A percentile compares a stretch with the other conserved stretches of the same genome.
Conservation (phyloP, 208 protist genomes). For the Leishmania tropica region DNA sequence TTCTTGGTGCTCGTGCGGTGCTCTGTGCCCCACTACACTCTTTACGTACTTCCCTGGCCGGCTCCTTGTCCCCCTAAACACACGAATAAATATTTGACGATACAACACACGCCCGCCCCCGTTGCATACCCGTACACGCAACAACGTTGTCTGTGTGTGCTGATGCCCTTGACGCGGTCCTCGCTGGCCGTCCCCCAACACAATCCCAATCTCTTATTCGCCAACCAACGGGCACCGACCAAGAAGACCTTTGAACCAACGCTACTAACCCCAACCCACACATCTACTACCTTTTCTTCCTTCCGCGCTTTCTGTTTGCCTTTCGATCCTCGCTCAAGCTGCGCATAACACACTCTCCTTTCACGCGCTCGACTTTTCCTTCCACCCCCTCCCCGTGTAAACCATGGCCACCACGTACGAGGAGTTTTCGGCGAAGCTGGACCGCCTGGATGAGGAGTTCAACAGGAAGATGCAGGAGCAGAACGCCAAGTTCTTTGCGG, state of each 20-base stretch:
- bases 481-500: conserved; percentile 93
- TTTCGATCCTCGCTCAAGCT: not conserved
- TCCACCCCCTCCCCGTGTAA: not conserved
- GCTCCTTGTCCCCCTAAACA: not conserved
- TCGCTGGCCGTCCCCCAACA: conserved; percentile 2
- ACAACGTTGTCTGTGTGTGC: not conserved
- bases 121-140: not conserved
- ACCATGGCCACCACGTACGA: conserved; percentile 88
- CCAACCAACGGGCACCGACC: not conserved
- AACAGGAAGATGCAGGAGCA: conserved; percentile 93
- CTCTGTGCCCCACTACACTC: not conserved
- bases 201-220: conserved; percentile 11
- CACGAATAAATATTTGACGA: not conserved
- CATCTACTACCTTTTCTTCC: conserved; percentile 2
- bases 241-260: not conserved
- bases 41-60: not conserved
- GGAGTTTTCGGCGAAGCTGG: conserved; percentile 89
- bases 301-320: conserved; percentile 13
- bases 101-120: not conserved
- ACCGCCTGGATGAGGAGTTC: conserved; percentile 91
- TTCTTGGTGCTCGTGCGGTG: not conserved
- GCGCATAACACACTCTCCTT: not conserved
- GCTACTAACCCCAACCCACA: not conserved
- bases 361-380: not conserved
- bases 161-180: not conserved